Base-by-base conservation (phyloP, 176 grass and related monocot genomes). In the Avena atlantica region DNA sequence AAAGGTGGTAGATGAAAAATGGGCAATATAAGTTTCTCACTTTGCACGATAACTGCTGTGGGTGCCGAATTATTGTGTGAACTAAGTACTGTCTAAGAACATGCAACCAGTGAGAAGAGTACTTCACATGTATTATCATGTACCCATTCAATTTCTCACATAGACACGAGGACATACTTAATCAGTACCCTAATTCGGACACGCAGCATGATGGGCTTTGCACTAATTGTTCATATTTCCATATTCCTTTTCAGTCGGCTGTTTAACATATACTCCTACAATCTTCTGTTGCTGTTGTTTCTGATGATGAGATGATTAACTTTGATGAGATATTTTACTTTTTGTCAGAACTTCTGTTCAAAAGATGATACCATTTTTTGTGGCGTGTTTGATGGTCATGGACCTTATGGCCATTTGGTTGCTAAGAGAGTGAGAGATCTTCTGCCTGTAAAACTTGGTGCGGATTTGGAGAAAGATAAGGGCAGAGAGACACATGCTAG, bases 321-420 rank as follows among this genome's bases (percentile, higher is more conserved):
- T 62, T 55, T 82, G 50, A 76, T 52, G 19, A 87, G 6, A 9
- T 80, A 72, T 51, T 70, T 79, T 91, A 61, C 53, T 84, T 70
- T 27, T 82, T 47, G 42, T 13, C 93, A 98, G 95, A 98, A 98
- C 78, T 98, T 95, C 67, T 91, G 93, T 87, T 91, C 91, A 52
- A 93, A 87, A 91, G 87, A 90, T 74, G 95, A 95, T 86, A 92
- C 89, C 23, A 65, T 93, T 70, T 95, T 98, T 83, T 98, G 93
- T 63, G 93, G 95, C 56, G 91, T 98, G 76, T 98, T 98, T 89
- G 95, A 98, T 90, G 95, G 95, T 44, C 95, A 98, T 79, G 95
- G 95, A 70, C 93, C 93, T 27, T 89, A 90, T 31, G 93, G 95
- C 36, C 95, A 98, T 93, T 92, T 98, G 81, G 93, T 98, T 84